Percentiles rank a stretch among this genome's conserved stretches.
These are phyloP conservation scores for Glebionis coronaria DNA, from an alignment of 129 eudicot species.

Conservation along the genomic window DNA sequence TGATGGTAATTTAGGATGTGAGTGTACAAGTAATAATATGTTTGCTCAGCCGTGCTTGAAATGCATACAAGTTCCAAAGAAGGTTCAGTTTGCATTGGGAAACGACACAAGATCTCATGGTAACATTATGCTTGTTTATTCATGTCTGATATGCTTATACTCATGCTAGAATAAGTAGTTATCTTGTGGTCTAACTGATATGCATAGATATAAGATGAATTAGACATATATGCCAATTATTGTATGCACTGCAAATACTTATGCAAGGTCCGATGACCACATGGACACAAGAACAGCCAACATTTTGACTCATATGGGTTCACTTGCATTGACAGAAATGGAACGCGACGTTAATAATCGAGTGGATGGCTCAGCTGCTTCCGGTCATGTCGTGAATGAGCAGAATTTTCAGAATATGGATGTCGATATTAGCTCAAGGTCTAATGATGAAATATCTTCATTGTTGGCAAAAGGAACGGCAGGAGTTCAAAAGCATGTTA, in stretches of 20 bases:
- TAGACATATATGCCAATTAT: conserved; percentile 32
- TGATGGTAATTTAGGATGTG: conserved; percentile 36
- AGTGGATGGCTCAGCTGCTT: conserved; percentile 37
- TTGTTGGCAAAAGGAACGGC: conserved; percentile 32
- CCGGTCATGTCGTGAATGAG: conserved; percentile 34
- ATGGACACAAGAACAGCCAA: conserved; percentile 50
- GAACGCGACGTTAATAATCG: conserved; percentile 58
- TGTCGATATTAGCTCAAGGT: conserved; percentile 40
- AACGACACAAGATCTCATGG: conserved; percentile 46
- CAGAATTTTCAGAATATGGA: conserved; percentile 36
- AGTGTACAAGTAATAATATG: conserved; percentile 33
- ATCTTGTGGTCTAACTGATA: neutral
- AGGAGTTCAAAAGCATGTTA: conserved; percentile 48
- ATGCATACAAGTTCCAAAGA: conserved; percentile 49
- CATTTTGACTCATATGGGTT: conserved; percentile 57
- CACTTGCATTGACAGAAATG: conserved; percentile 90
- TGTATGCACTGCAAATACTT: conserved; percentile 36
- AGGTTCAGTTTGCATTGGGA: conserved; percentile 64
- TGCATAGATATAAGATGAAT: neutral
- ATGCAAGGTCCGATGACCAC: conserved; percentile 61
- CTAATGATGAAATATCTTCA: conserved; percentile 42
- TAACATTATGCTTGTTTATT: conserved; percentile 30
- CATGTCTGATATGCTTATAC: neutral
- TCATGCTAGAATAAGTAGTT: neutral
- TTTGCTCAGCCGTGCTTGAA: conserved; percentile 35